Conservation (phyloP, 106 monocot genomes). For the Xerophyta viscosa region DNA sequence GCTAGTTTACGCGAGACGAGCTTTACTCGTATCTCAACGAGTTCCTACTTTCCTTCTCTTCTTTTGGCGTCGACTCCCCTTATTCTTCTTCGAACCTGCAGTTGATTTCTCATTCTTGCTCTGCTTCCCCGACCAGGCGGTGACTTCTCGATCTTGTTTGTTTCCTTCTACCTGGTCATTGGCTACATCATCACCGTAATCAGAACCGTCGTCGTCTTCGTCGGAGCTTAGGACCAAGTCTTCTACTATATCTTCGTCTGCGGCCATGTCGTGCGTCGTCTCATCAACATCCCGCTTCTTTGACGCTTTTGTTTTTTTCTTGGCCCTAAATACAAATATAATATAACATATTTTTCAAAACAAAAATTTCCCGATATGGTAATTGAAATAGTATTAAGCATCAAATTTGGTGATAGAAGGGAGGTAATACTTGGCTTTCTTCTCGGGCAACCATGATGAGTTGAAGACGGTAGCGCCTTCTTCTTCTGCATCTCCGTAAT, state of each 20-base stretch:
- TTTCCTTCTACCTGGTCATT: conserved; percentile 16
- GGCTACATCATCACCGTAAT: conserved; percentile 6
- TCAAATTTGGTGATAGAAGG: neutral
- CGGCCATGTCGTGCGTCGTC: conserved; percentile 6
- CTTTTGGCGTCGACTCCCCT: conserved; percentile 7
- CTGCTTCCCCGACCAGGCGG: neutral
- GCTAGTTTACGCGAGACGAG: no score
- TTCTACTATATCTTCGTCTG: conserved; percentile 81
- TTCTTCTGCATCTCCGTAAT: conserved; percentile 26
- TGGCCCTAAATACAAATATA: conserved; percentile 12
- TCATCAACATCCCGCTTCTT: conserved; percentile 31
- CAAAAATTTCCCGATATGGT: neutral
- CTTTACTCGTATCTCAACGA: neutral
- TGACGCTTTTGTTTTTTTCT: conserved; percentile 16
- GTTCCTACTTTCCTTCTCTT: conserved; percentile 11
- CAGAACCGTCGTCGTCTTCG: conserved; percentile 31
- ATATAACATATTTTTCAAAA: no score
- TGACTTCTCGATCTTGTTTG: neutral
- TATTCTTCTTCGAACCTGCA: conserved; percentile 7
- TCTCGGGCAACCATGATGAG: conserved; percentile 73
- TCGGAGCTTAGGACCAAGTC: conserved; percentile 87
- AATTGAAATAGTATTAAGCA: neutral
- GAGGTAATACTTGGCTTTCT: conserved; percentile 49
- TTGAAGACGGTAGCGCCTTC: conserved; percentile 61
- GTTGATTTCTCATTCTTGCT: conserved; percentile 17